Percentiles rank a stretch among this genome's conserved stretches.
phyloP scores from a whole-genome alignment of 192 early-diverging fungal genomes.

The Umbelopsis vinacea region DNA sequence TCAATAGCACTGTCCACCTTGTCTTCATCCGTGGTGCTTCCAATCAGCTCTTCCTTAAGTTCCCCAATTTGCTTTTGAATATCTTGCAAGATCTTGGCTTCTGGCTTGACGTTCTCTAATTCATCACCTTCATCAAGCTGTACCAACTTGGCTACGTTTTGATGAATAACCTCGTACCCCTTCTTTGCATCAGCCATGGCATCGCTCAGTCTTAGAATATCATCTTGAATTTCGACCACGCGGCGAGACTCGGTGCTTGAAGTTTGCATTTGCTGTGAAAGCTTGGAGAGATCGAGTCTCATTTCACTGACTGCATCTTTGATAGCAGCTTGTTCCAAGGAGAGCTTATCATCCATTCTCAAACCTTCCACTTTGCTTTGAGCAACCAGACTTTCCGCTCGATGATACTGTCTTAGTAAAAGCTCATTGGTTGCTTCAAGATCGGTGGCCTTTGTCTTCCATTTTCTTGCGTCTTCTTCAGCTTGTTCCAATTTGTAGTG shows the following conservation, averaged over 20 bases:
- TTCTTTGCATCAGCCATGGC: not conserved
- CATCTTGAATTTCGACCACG: constrained; percentile 26
- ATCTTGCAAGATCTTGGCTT: constrained; percentile 13
- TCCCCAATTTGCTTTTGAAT: constrained; percentile 23
- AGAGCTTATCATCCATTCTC: constrained; percentile 1
- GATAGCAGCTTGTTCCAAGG: constrained; percentile 11
- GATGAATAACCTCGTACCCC: not conserved
- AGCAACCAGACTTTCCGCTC: constrained; percentile 7
- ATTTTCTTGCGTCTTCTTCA: constrained; percentile 30
- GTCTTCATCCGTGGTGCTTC: constrained; percentile 2
- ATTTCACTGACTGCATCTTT: constrained; percentile 16
- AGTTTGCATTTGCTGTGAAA: not conserved
- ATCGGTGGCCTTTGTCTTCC: constrained; percentile 23
- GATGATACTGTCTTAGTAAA: constrained; percentile 1
- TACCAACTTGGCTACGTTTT: constrained; percentile 17
- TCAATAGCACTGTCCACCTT: constrained; percentile 16
- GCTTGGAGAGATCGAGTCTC: constrained; percentile 3
- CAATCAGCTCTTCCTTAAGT: constrained; percentile 25
- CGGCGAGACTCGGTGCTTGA: not conserved
- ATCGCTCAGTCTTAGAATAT: constrained; percentile 14
- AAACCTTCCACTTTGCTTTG: constrained; percentile 16
- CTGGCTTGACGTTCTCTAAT: not conserved
- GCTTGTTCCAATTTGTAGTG: constrained; percentile 19
- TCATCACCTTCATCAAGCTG: constrained; percentile 20
- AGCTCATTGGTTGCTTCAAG: constrained; percentile 12